Evolutionary conservation across 78 protist species (phyloP).

Genomic region (Parvularia atlantis): DNA sequence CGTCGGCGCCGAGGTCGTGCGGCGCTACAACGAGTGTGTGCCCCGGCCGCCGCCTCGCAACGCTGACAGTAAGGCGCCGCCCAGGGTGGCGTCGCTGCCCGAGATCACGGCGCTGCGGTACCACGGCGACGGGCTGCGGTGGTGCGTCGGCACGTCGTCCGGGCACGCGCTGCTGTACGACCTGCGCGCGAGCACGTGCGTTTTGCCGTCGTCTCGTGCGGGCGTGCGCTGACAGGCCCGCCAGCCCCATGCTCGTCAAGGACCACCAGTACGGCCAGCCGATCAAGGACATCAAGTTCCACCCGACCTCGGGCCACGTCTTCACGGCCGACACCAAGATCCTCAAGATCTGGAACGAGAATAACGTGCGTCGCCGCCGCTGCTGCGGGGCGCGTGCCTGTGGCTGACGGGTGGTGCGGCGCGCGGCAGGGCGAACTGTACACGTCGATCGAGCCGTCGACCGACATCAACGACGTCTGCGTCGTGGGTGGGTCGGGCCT

Average conservation of each 20-base stretch:
- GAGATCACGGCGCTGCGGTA: conserved; percentile 36
- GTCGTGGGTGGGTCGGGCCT: conserved; percentile 55
- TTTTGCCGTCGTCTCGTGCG: too few relatives aligned
- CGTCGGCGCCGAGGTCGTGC: conserved; percentile 20
- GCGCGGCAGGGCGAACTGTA: conserved; percentile 27
- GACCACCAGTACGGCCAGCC: conserved; percentile 85
- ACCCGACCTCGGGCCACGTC: conserved; percentile 25
- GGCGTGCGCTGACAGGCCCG: too few relatives aligned
- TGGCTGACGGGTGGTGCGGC: too few relatives aligned
- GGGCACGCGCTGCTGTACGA: conserved; percentile 82
- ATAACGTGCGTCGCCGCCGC: conserved; percentile 6
- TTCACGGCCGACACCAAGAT: conserved; percentile 51
- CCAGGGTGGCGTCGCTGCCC: background rate
- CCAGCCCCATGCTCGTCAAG: conserved; percentile 60
- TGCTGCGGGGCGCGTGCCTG: too few relatives aligned
- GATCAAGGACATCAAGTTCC: conserved; percentile 45
- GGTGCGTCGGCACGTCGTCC: conserved; percentile 71
- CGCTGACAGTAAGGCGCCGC: too few relatives aligned
- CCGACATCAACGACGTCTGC: conserved; percentile 47
- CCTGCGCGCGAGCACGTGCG: conserved; percentile 52
- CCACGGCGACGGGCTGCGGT: conserved; percentile 48
- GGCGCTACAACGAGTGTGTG: background rate
- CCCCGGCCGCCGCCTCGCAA: too few relatives aligned
- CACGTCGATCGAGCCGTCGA: conserved; percentile 64
- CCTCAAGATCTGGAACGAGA: conserved; percentile 63